A percentile compares a stretch with the other conserved stretches of the same genome.
Conservation (phyloP, 192 early-diverging fungal species). For the Entomortierella parvispora region DNA sequence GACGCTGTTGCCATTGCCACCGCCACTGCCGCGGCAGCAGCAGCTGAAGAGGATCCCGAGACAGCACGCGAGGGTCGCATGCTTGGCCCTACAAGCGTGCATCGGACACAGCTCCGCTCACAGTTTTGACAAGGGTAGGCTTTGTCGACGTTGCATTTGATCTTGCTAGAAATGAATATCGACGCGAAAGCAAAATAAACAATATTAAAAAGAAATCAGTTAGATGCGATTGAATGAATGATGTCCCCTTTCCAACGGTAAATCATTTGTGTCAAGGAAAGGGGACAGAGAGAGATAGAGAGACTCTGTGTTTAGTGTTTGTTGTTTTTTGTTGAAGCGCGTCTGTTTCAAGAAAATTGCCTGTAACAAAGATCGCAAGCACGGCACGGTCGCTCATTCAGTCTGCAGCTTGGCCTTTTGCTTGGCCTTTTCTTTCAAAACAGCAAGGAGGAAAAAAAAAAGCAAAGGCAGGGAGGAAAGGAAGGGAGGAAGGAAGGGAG, state of each 20-base stretch:
- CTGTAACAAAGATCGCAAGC: no score
- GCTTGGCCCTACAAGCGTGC: constrained; percentile 41
- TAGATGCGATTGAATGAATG: no score
- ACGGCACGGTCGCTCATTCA: no score
- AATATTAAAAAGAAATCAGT: background rate
- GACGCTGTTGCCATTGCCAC: constrained; percentile 41
- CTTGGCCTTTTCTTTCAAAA: no score
- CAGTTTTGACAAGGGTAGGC: constrained; percentile 40
- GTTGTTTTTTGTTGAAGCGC: no score
- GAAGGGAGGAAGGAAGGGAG: background rate
- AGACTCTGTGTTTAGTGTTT: no score
- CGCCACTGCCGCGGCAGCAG: constrained; percentile 38
- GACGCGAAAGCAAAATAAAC: background rate
- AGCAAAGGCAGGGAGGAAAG: background rate
- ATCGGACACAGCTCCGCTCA: constrained; percentile 36
- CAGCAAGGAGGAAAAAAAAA: background rate
- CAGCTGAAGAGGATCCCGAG: constrained; percentile 37
- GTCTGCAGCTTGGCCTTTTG: no score
- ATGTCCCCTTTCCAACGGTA: no score
- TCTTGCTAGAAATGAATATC: constrained; percentile 13
- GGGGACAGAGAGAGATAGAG: no score
- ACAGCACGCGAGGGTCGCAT: constrained; percentile 43
- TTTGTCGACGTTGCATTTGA: constrained; percentile 50
- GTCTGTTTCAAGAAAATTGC: no score
- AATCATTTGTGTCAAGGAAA: no score